These are phyloP conservation scores for Pyricularia sp. DNA, from an alignment of 2,329 filamentous ascomycete genomes.

Conservation along the genomic window DNA sequence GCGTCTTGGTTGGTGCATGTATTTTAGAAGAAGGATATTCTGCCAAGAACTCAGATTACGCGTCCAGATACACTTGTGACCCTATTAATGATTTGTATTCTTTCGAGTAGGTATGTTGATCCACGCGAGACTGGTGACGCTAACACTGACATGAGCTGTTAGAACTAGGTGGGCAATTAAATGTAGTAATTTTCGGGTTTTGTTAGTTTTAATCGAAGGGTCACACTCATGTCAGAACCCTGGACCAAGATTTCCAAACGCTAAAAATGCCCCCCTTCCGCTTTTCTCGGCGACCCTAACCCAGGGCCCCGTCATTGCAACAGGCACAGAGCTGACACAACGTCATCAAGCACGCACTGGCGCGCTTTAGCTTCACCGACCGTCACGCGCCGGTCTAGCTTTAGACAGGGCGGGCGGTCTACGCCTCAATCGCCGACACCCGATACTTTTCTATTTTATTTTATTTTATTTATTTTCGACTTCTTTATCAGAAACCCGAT, in stretches of 20 bases:
- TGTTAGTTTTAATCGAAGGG: background rate
- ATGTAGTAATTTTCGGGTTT: background rate
- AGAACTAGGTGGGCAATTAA: background rate
- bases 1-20: background rate
- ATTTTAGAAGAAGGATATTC: background rate
- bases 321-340: background rate
- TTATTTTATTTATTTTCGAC: background rate
- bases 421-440: background rate
- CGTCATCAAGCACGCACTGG: constrained; percentile 1
- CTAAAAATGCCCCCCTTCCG: background rate
- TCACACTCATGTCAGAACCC: background rate
- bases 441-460: background rate
- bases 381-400: background rate
- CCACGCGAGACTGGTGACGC: background rate
- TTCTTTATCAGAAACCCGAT: background rate
- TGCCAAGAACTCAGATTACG: background rate
- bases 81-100: background rate
- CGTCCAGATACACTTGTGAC: background rate
- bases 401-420: background rate
- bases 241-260: background rate
- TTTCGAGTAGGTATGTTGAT: background rate
- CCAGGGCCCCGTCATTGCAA: background rate
- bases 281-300: background rate
- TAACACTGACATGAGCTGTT: background rate
- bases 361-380: background rate